Percentiles rank a stretch among this genome's conserved stretches.
These are phyloP conservation scores for Moricandia arvensis DNA, from an alignment of 345 rosid species.

Conservation along the genomic window DNA sequence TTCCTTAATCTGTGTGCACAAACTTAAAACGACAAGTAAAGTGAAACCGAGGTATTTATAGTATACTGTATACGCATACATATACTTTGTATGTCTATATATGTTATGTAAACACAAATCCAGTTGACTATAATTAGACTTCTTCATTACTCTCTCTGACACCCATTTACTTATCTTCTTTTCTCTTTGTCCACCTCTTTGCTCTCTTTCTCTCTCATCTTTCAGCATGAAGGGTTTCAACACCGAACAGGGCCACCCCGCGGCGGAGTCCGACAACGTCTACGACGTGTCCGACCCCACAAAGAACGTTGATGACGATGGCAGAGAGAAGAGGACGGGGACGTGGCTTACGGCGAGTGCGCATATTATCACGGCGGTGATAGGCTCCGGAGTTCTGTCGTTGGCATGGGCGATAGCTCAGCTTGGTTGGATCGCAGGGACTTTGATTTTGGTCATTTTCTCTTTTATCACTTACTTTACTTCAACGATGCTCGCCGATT, in stretches of 20 bases:
- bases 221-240: neutral
- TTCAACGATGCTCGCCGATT: constrained; percentile 65
- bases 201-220: neutral
- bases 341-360: constrained; percentile 47
- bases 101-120: constrained; percentile 16
- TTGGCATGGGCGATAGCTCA: constrained; percentile 90
- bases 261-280: constrained; percentile 8
- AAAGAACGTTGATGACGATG: constrained; percentile 69
- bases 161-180: neutral
- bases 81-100: constrained; percentile 10
- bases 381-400: constrained; percentile 85
- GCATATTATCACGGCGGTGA: constrained; percentile 91
- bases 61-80: neutral
- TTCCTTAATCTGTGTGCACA: too few relatives aligned
- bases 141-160: constrained; percentile 32
- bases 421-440: constrained; percentile 83
- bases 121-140: constrained; percentile 28
- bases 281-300: neutral
- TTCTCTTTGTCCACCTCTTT: neutral
- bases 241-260: neutral
- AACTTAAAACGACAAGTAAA: too few relatives aligned
- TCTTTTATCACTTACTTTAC: constrained; percentile 74
- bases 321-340: constrained; percentile 64
- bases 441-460: constrained; percentile 52
- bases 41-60: too few relatives aligned